phyloP scores from a whole-genome alignment of 148 eudicot genomes.

The Talinum fruticosum region DNA sequence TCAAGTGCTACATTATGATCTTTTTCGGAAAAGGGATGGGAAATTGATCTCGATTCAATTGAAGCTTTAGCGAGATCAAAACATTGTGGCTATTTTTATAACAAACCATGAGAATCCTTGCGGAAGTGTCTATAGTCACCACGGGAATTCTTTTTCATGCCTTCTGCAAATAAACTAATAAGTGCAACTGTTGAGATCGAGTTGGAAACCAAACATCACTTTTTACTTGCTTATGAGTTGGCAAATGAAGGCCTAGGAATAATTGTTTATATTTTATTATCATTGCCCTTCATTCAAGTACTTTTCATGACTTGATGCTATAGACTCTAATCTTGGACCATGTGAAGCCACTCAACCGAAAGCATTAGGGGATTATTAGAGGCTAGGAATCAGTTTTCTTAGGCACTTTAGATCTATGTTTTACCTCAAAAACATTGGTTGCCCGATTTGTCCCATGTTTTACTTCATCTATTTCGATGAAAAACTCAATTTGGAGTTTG shows the following conservation, averaged over 20 bases:
- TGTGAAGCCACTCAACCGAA: background rate
- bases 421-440: no score
- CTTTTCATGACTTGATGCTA: background rate
- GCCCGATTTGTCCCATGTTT: background rate
- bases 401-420: background rate
- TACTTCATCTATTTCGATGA: background rate
- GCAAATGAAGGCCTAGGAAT: no score
- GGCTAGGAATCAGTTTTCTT: background rate
- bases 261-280: no score
- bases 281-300: background rate
- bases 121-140: slow-evolving; percentile 34
- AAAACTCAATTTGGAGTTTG: background rate
- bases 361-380: background rate
- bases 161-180: no score
- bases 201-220: no score
- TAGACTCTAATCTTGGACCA: no score
- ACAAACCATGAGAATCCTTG: slow-evolving; percentile 46
- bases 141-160: slow-evolving; percentile 24
- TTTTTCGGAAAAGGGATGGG: slow-evolving; percentile 38
- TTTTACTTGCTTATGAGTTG: no score
- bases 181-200: no score
- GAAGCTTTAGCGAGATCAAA: slow-evolving; percentile 33
- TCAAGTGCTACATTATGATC: slow-evolving; percentile 35
- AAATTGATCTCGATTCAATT: slow-evolving; percentile 35
- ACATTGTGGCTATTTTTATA: slow-evolving; percentile 38